These are phyloP conservation scores for Coemansia sp. DNA, from an alignment of 192 early-diverging fungal genomes.

Conservation along the genomic window DNA sequence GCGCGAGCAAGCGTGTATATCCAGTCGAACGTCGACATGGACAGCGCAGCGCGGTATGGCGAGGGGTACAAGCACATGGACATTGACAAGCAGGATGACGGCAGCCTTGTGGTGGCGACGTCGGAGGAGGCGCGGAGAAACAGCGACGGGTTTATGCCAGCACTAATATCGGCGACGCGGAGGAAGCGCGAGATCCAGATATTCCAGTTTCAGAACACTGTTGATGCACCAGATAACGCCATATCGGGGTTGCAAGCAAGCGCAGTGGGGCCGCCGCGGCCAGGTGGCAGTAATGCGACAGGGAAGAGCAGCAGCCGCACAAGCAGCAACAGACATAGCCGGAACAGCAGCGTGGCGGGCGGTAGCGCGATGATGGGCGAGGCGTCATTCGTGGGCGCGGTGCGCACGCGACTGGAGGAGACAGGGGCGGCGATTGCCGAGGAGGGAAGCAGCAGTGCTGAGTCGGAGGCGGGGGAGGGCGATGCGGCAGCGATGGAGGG, in stretches of 20 bases:
- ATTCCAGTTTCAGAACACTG: slow-evolving; percentile 33
- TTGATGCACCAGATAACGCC: slow-evolving; percentile 38
- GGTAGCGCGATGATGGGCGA: slow-evolving; percentile 6
- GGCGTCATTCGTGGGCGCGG: slow-evolving; percentile 17
- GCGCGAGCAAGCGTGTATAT: slow-evolving; percentile 36
- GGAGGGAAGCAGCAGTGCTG: slow-evolving; percentile 1
- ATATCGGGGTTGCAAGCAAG: slow-evolving; percentile 16
- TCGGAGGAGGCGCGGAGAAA: slow-evolving; percentile 6
- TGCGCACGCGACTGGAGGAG: slow-evolving; percentile 17
- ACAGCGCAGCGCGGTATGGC: slow-evolving; percentile 42
- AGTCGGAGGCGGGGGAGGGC: neutral
- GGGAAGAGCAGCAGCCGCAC: slow-evolving; percentile 1
- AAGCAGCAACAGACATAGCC: slow-evolving; percentile 14
- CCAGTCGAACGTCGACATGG: slow-evolving; percentile 33
- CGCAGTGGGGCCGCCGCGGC: neutral
- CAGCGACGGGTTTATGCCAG: slow-evolving; percentile 43
- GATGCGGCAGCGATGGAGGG: slow-evolving; percentile 17
- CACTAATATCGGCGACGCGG: slow-evolving; percentile 43
- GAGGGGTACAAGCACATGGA: slow-evolving; percentile 50
- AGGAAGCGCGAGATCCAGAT: slow-evolving; percentile 55
- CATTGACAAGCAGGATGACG: slow-evolving; percentile 44
- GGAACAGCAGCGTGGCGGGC: slow-evolving; percentile 3
- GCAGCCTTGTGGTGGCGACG: slow-evolving; percentile 33
- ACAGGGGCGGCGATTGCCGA: slow-evolving; percentile 5
- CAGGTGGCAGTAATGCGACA: no score